Evolutionary conservation across 108 stramenopile species (phyloP).

Genomic region (Nitzschia inconspicua): DNA sequence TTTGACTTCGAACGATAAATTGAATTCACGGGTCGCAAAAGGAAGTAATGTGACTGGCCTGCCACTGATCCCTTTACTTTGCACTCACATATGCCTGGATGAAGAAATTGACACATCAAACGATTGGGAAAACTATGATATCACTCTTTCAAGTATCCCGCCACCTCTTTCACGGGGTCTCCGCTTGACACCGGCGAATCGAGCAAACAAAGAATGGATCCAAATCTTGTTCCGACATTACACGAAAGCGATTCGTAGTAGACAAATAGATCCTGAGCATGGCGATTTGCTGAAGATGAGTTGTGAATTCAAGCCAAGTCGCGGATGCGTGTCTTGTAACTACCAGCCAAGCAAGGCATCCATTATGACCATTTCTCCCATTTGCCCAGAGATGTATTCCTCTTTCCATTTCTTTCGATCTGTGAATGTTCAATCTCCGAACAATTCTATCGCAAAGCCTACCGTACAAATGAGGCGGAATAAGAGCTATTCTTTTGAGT

Average conservation of each 20-base stretch:
- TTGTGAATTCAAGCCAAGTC: no score
- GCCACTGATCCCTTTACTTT: conserved; percentile 23
- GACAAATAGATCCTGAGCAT: no score
- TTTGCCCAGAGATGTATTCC: no score
- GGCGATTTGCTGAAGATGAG: no score
- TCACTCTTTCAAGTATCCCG: conserved; percentile 12
- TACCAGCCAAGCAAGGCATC: no score
- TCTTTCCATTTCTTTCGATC: no score
- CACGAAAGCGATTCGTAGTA: neutral
- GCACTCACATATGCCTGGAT: conserved; percentile 26
- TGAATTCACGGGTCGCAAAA: neutral
- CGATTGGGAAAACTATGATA: conserved; percentile 33
- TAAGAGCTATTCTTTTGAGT: neutral
- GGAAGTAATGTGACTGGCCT: conserved; percentile 11
- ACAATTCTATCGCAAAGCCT: conserved; percentile 4
- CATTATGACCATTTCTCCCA: no score
- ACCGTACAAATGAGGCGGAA: conserved; percentile 8
- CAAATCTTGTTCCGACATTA: conserved; percentile 12
- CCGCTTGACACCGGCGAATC: conserved; percentile 15
- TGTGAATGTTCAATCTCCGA: neutral
- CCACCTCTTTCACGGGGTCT: conserved; percentile 28
- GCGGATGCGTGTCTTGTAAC: no score
- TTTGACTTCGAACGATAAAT: conserved; percentile 7
- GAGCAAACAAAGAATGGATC: conserved; percentile 23
- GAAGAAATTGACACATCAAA: conserved; percentile 20